phyloP scores from a whole-genome alignment of 2,329 filamentous ascomycete species.

The Hansfordia pulvinata region DNA sequence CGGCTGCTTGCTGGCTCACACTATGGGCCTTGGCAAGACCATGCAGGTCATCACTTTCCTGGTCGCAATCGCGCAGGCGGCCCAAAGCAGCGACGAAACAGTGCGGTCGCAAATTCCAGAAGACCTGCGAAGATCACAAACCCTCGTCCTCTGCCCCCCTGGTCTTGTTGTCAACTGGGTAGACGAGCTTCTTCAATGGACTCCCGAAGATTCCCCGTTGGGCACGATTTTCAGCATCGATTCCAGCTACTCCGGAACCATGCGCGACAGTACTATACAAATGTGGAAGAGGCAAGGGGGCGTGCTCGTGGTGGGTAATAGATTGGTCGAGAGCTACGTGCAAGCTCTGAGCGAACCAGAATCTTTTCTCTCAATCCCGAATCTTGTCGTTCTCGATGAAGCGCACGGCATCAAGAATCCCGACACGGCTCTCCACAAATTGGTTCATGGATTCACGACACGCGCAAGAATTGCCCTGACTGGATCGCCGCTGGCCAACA shows the following conservation, averaged over 20 bases:
- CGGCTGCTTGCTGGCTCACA: slow-evolving; percentile 75
- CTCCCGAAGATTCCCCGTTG: slow-evolving; percentile 34
- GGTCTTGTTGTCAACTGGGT: slow-evolving; percentile 70
- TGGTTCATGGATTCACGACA: slow-evolving; percentile 48
- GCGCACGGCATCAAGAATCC: slow-evolving; percentile 68
- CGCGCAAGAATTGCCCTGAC: slow-evolving; percentile 69
- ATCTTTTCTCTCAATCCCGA: no score
- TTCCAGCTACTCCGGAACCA: slow-evolving; percentile 14
- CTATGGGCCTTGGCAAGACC: slow-evolving; percentile 87
- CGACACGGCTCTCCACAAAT: slow-evolving; percentile 32
- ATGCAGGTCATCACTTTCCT: slow-evolving; percentile 85
- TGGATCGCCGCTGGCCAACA: slow-evolving; percentile 76
- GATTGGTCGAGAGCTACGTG: no score
- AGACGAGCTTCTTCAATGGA: slow-evolving; percentile 64
- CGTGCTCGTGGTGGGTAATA: slow-evolving; percentile 62
- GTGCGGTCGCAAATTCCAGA: slow-evolving; percentile 55
- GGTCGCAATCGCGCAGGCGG: slow-evolving; percentile 55
- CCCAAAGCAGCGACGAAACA: slow-evolving; percentile 39
- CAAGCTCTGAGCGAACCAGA: no score
- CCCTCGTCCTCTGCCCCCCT: slow-evolving; percentile 64
- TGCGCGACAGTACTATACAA: slow-evolving; percentile 31
- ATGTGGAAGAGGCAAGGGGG: slow-evolving; percentile 55
- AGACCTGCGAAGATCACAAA: slow-evolving; percentile 45
- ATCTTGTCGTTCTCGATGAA: slow-evolving; percentile 73
- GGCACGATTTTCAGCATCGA: slow-evolving; percentile 44